Percentiles rank a stretch among this genome's conserved stretches.
Conservation (phyloP, 805 yeast genomes). For the Candida namnaoensis region DNA sequence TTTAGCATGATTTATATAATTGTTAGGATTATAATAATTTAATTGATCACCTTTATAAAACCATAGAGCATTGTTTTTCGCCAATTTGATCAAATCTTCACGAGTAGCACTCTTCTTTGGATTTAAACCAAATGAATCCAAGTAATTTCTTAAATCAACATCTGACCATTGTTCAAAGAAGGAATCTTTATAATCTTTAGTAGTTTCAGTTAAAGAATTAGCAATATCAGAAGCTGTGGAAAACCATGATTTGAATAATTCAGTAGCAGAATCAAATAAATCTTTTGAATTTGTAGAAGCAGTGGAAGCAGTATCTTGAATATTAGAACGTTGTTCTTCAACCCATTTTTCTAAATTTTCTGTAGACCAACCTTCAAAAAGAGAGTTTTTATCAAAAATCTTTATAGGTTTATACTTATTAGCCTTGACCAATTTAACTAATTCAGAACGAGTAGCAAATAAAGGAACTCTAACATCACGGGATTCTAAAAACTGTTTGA, state of each 20-base stretch:
- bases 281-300: constrained; percentile 11
- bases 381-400: constrained; percentile 18
- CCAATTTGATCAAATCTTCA: constrained; percentile 27
- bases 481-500: constrained; percentile 30
- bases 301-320: constrained; percentile 13
- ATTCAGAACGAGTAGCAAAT: constrained; percentile 29
- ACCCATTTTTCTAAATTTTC: constrained; percentile 33
- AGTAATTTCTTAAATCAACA: constrained; percentile 31
- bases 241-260: background rate
- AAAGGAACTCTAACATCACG: constrained; percentile 30
- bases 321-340: constrained; percentile 15
- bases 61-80: constrained; percentile 32
- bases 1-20: constrained; percentile 2
- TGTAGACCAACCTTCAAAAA: constrained; percentile 29
- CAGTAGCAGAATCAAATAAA: constrained; percentile 15
- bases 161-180: constrained; percentile 32
- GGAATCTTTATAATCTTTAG: constrained; percentile 8
- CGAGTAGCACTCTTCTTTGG: constrained; percentile 17
- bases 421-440: constrained; percentile 29
- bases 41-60: constrained; percentile 20
- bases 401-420: constrained; percentile 27
- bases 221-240: background rate
- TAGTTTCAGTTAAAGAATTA: constrained; percentile 2
- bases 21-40: constrained; percentile 1
- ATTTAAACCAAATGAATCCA: constrained; percentile 32